Base-by-base conservation (phyloP, 2,329 filamentous ascomycete species). In the Neocucurbitaria cava region DNA sequence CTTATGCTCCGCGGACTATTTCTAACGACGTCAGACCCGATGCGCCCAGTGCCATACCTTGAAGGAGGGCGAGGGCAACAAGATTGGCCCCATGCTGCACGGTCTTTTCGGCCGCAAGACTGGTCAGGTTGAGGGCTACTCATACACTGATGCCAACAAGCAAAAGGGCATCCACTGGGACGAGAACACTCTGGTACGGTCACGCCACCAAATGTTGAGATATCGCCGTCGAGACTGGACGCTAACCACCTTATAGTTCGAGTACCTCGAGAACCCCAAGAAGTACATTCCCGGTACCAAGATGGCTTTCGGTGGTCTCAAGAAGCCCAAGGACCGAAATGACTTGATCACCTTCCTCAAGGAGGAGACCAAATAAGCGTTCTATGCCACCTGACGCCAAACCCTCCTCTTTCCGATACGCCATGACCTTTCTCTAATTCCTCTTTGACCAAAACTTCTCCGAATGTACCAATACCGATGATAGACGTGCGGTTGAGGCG, bases 91-190 rank as follows among this genome's bases (percentile, higher is more conserved):
- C 75, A 92, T 92, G 78, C 89, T 99, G 73, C 88, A 96, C 89
- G 95, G 95, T 78, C 91, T 99, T 69, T 99, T 96, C 80, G 95
- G 95, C 80, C 94, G 95, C 80, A 90, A 96, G 85, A 91, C 91
- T 64, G 95, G 95, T 74, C 86, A 89, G 78, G 91, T 96, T 71
- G 89, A 92, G 42, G 94, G 95, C 68, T 99, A 90, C 88, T 84
- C 92, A 77, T 99, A 98, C 89, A 96, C 95, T 81, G 95, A 99
- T 77, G 95, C 94, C 87, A 99, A 99, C 91, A 98, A 98, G 90
- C 83, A 89, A 77, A 96, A 96, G 85, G 93, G 89, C 74, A 87
- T 99, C 72, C 85, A 82, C 73, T 99, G 95, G 95, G 82, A 92
- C 70, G 88, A 96, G 77, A 79, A 87, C 65, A 90, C 91, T 80